Evolutionary conservation across 352 stramenopile species (phyloP), one percentile per base, ranked within the genome.

Genomic region (Peronospora destructor): DNA sequence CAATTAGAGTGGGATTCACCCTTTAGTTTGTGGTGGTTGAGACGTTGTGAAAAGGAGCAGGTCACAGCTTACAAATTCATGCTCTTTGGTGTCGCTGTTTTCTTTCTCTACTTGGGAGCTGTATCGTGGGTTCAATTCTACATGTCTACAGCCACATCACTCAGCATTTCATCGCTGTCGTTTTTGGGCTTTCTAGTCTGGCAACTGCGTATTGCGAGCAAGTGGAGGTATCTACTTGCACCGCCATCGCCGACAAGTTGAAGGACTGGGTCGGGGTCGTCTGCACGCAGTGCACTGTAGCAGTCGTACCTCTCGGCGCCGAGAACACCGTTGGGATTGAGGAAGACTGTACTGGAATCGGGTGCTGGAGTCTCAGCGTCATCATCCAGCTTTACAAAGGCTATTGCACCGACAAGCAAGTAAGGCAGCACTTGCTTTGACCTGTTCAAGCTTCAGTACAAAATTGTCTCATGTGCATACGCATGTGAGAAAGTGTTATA

Each of bases 81-180:
- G 64, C 64, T 79, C 30, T 39, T 76, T 4, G 79, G 79, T 35
- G 64, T 88, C 41, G 63, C 73, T 25, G 56, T 83, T 43, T 91
- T 88, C 65, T 86, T 87, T 53, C 60, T 86, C 12, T 85, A 85
- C 45, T 51, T 91, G 9, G 69, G 61, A 0, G 37, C 68, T 6
- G 53, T 87, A n/a, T 60, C 61, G 19, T 88, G 79, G 79, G 69
- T 91, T 46, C 74, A 87, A 49, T 91, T 87, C 60, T 59, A 73
- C 53, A 61, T 58, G 49, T 82, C 67, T 38, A 56, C 49, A 4
- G 70, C 51, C 21, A 66, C 76, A 21, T 57, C 69, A 2, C 37
- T 58, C 5, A 78, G 48, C 28, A 75, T 91, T 46, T 73, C 60
- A 17, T 48, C 70, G 16, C 49, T 88, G 26, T 71, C 63, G 17